Conservation (phyloP, 768 basidiomycete genomes). For the Kondoa malvinella region DNA sequence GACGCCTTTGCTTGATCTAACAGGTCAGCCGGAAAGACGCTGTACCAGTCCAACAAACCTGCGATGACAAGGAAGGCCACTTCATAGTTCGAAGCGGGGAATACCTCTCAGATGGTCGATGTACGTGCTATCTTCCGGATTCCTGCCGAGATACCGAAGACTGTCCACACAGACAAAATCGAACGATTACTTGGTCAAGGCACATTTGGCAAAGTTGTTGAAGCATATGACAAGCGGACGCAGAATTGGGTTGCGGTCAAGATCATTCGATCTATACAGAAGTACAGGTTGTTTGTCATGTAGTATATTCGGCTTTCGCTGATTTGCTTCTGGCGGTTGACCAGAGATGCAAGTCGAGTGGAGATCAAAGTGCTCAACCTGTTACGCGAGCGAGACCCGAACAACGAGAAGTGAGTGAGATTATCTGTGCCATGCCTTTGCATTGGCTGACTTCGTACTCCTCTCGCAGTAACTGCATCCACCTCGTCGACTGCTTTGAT, state of each 20-base stretch:
- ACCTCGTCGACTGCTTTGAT: conserved; percentile 85
- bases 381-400: conserved; percentile 71
- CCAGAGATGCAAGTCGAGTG: conserved; percentile 88
- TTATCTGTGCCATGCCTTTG: conserved; percentile 12
- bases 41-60: conserved; percentile 29
- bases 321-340: neutral
- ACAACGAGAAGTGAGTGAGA: conserved; percentile 61
- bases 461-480: conserved; percentile 76
- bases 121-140: conserved; percentile 37
- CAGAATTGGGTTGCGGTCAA: conserved; percentile 81
- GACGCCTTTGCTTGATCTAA: neutral
- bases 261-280: conserved; percentile 94
- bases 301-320: neutral
- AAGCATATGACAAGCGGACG: conserved; percentile 64
- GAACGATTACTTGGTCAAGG: conserved; percentile 83
- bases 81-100: conserved; percentile 89
- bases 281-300: conserved; percentile 41
- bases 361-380: conserved; percentile 88
- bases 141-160: conserved; percentile 5
- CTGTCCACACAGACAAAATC: conserved; percentile 54
- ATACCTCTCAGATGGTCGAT: conserved; percentile 57
- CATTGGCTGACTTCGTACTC: neutral
- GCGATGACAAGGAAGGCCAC: conserved; percentile 97
- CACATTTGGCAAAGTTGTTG: conserved; percentile 96
- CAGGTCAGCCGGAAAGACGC: neutral